These are phyloP conservation scores for Sporothrix dimorphospora DNA, from an alignment of 2,329 filamentous ascomycete species.

Conservation along the genomic window DNA sequence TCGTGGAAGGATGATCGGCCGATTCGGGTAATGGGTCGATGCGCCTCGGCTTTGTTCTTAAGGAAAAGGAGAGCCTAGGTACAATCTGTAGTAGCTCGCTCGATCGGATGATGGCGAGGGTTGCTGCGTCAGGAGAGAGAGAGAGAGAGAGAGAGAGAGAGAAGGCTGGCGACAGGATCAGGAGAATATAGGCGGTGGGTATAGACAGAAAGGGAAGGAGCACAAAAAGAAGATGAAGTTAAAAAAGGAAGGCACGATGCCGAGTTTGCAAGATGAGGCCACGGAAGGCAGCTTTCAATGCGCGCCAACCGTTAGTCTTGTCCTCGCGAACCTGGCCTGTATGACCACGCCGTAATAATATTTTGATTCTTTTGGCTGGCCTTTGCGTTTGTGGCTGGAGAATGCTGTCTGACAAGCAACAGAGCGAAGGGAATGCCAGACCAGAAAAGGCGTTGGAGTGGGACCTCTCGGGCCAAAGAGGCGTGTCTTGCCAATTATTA, in stretches of 20 bases:
- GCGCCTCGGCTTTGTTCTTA: conserved; percentile 4
- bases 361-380: conserved; percentile 10
- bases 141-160: neutral
- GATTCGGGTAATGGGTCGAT: neutral
- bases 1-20: no score
- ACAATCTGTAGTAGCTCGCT: neutral
- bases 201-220: neutral
- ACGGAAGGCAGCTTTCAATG: neutral
- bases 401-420: conserved; percentile 25
- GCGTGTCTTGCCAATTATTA: conserved; percentile 22
- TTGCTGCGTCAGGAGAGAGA: neutral
- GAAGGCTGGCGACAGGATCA: neutral
- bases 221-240: neutral
- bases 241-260: conserved; percentile 24
- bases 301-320: conserved; percentile 5
- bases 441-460: conserved; percentile 21
- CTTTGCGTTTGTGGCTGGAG: conserved; percentile 11
- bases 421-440: conserved; percentile 8
- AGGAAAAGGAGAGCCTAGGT: neutral
- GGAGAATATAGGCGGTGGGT: neutral
- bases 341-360: conserved; percentile 12
- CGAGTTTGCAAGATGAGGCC: neutral
- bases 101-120: neutral
- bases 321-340: conserved; percentile 14
- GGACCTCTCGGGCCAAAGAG: conserved; percentile 22